Base-by-base conservation (phyloP, 2,329 filamentous ascomycete species). In the Dothideomycetes sp. region DNA sequence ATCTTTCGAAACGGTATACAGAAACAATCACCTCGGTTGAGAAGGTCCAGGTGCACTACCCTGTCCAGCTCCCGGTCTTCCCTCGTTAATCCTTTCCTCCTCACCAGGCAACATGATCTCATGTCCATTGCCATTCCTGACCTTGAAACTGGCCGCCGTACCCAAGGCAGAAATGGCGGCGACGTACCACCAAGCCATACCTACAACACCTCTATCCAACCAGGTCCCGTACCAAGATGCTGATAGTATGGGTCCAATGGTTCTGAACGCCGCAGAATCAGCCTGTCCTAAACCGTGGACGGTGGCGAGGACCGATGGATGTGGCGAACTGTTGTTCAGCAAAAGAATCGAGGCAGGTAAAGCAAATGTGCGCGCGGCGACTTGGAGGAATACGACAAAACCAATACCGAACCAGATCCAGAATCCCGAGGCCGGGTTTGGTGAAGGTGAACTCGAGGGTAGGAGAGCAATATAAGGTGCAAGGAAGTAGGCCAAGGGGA, bases 391-490 rank as follows among this genome's bases (percentile, higher is more conserved):
- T 2, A 84, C 65, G 2, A 84, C 77, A 2, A 74, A 53, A 0
- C 71, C 69, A 13, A 87, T 78, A 2, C 76, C 72, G 0, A 72
- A 50, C 83, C 82, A 87, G 24, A 86, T 65, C 28, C 64, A 61
- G 7, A 67, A 36, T 0, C 78, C 78, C 2, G 69, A 68, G 33
- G 64, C 65, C 1, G 76, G 74, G 2, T 67, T 64, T 2, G 66
- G 61, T 1, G 67, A 49, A 2, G 60, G 53, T 39, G 70, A 53
- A 28, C 64, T 46, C 25, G 73, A 74, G 0, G 80, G 82, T 1
- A 87, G 67, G 20, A 87, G 60, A 1, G 82, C 73, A 10, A 89
- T 69, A 54, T 80, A 87, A 0, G 84, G 84, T 25, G 82, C 71
- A 8, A 82, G 54, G 8, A 76, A 64, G 58, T 89, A 89, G 0